Base-by-base conservation (phyloP, 768 basidiomycete genomes). In the Hebeloma cylindrosporum region DNA sequence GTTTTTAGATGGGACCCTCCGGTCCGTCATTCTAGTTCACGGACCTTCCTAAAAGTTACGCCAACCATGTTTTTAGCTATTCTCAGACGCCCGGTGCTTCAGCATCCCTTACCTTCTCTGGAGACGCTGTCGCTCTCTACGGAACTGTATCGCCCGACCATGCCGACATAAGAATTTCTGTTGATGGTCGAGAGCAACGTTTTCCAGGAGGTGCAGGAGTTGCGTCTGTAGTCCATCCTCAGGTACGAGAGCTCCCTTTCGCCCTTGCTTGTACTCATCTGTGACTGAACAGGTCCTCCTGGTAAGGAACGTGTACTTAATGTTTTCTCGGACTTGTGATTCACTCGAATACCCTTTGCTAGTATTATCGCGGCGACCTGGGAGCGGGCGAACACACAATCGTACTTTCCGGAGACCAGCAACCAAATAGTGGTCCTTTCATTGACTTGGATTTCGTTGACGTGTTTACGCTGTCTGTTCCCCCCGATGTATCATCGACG, bases 111-210 rank as follows among this genome's bases (percentile, higher is more conserved):
- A 45, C 57, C 11, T 80, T 80, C 53, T 50, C 58, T 4, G 80
- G 80, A 16, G 71, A 77, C 40, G 77, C 73, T n/a, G 65, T 82
- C 35, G 76, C 75, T 10, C 43, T 81, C 1, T 80, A 75, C 45
- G 78, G 78, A 27, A 73, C 77, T 2, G 66, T 77, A 22, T 71
- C 74, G 7, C 73, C 76, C n/a, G 69, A 73, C 43, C 78, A 75
- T 52, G 71, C 74, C 13, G 60, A 74, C 47, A 66, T 77, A 40
- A 61, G 65, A n/a, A 58, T 80, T 20, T 60, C 64, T 2, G 35
- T 79, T 20, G 78, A 82, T 52, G 74, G 72, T 4, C 36, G 62
- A 31, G 53, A 51, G 0, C 58, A 52, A 30, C 45, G 52, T n/a
- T 50, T 74, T 43, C 57, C 58, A 10, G 71, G 70, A 38, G 71